Evolutionary conservation across 2,329 filamentous ascomycete species (phyloP).

Genomic region (Clathrospora elynae): DNA sequence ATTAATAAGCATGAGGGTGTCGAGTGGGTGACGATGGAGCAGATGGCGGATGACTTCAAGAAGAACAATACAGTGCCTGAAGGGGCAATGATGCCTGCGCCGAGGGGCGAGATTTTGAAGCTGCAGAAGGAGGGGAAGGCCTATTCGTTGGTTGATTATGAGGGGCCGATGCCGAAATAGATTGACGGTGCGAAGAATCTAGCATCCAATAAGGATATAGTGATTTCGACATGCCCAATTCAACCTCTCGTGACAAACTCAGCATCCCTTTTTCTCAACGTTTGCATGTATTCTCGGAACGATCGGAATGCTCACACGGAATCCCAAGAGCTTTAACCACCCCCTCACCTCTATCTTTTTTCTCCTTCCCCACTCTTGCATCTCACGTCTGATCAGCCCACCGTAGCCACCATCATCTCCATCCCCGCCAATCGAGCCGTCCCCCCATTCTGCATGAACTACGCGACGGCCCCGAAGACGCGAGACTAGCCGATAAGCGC

Average conservation of each 20-base stretch:
- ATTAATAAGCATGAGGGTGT: conserved; percentile 68
- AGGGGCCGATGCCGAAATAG: conserved; percentile 20
- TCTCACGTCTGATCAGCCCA: conserved; percentile 5
- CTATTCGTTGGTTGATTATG: conserved; percentile 31
- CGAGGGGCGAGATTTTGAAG: conserved; percentile 59
- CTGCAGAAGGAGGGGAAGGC: conserved; percentile 44
- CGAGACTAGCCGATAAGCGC: conserved; percentile 18
- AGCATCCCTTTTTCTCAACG: not conserved
- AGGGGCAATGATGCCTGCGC: conserved; percentile 66
- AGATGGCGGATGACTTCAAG: conserved; percentile 77
- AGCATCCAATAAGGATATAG: too few species aligned
- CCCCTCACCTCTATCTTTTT: conserved; percentile 1
- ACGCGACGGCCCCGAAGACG: not conserved
- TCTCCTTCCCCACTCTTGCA: conserved; percentile 38
- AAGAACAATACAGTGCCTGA: conserved; percentile 62
- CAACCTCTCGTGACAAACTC: too few species aligned
- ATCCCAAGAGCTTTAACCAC: too few species aligned
- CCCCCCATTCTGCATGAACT: conserved; percentile 12
- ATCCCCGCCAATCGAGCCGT: conserved; percentile 14
- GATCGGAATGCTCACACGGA: conserved; percentile 9
- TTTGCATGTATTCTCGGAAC: conserved; percentile 7
- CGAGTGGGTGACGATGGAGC: conserved; percentile 71
- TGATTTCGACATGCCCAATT: too few species aligned
- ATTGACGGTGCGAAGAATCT: too few species aligned
- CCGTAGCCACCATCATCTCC: conserved; percentile 7